A percentile compares a stretch with the other conserved stretches of the same genome.
These are phyloP conservation scores for Fraxinus xanthoxyloides DNA, from an alignment of 305 asterid genomes.

Conservation along the genomic window DNA sequence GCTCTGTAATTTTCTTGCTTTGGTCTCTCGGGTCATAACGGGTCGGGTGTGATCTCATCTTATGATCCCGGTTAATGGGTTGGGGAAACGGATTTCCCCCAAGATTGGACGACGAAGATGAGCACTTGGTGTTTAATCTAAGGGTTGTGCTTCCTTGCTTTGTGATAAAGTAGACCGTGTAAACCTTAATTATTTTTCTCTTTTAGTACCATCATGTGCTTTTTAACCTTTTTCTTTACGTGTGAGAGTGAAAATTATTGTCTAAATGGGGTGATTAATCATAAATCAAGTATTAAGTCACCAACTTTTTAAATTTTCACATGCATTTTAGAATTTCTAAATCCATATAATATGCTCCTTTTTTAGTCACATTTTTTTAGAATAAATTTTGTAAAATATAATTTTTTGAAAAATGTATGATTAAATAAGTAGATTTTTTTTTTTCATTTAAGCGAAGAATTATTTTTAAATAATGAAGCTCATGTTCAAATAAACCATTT, in stretches of 20 bases:
- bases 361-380: too few relatives aligned
- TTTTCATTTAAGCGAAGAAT: too few relatives aligned
- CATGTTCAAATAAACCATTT: background rate
- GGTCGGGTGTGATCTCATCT: conserved; percentile 44
- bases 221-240: background rate
- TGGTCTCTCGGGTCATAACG: conserved; percentile 53
- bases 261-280: background rate
- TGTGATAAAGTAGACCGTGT: conserved; percentile 52
- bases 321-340: background rate
- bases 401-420: too few relatives aligned
- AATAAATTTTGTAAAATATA: too few relatives aligned
- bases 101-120: conserved; percentile 34
- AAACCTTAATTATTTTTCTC: background rate
- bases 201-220: background rate
- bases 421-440: too few relatives aligned
- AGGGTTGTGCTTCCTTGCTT: conserved; percentile 85
- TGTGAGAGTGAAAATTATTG: background rate
- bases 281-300: background rate
- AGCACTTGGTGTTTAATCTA: conserved; percentile 61
- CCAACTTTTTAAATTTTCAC: background rate
- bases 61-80: conserved; percentile 47
- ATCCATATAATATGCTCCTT: too few relatives aligned
- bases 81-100: conserved; percentile 24
- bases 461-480: too few relatives aligned
- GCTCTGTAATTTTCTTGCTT: background rate